These are phyloP conservation scores for Clonostachys sp. DNA, from an alignment of 2,329 filamentous ascomycete species.

Conservation along the genomic window DNA sequence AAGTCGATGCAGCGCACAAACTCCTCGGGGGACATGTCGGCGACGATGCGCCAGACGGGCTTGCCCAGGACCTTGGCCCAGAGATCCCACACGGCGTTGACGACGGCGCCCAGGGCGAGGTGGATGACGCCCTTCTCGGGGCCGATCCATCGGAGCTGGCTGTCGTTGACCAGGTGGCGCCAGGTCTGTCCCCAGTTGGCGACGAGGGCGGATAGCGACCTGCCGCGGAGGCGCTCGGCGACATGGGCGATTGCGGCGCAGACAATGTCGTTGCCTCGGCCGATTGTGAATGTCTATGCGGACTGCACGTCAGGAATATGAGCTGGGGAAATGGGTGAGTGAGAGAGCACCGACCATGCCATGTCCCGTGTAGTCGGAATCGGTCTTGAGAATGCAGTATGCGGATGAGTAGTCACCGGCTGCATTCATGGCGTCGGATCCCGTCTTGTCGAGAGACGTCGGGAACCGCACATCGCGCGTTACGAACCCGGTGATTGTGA, in stretches of 20 bases:
- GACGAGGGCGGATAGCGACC: constrained; percentile 72
- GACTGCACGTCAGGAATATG: background rate
- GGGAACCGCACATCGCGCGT: constrained; percentile 75
- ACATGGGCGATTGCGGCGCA: constrained; percentile 79
- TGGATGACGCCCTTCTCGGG: constrained; percentile 94
- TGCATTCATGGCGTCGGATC: constrained; percentile 94
- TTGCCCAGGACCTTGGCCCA: constrained; percentile 85
- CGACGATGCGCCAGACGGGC: constrained; percentile 86
- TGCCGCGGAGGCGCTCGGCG: constrained; percentile 69
- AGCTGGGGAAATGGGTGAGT: constrained; percentile 1
- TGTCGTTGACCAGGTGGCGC: constrained; percentile 88
- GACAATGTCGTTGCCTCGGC: constrained; percentile 88
- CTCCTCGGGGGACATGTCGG: constrained; percentile 85
- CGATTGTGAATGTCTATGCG: constrained; percentile 69
- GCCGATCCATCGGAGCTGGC: constrained; percentile 88
- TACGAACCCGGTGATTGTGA: constrained; percentile 69
- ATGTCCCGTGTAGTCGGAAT: constrained; percentile 66
- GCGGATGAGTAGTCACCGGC: constrained; percentile 89
- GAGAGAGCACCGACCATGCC: constrained; percentile 58
- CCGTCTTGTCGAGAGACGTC: constrained; percentile 95
- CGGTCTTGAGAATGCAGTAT: constrained; percentile 88
- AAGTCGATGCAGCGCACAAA: constrained; percentile 89
- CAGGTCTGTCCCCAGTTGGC: constrained; percentile 83
- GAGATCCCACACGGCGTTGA: constrained; percentile 93
- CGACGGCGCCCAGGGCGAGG: constrained; percentile 81